Percentiles rank a stretch among this genome's conserved stretches.
These are phyloP conservation scores for Tardiomyces depauwii DNA, from an alignment of 1,139 yeast genomes.

Conservation along the genomic window DNA sequence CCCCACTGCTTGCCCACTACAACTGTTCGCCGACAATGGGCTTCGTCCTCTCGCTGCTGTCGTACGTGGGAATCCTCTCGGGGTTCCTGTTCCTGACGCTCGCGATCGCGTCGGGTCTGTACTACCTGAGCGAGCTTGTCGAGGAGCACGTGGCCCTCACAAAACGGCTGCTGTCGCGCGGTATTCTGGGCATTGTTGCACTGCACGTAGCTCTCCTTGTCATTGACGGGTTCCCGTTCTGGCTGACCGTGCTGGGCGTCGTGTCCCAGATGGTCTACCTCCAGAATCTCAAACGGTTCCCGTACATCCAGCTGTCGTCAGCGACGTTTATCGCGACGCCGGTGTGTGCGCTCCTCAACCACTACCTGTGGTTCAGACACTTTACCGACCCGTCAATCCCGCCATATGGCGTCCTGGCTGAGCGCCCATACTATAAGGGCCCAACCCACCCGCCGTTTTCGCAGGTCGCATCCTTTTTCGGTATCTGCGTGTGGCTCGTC, in stretches of 20 bases:
- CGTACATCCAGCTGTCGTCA: constrained; percentile 65
- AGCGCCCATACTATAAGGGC: constrained; percentile 24
- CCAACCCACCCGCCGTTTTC: constrained; percentile 73
- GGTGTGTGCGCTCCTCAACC: constrained; percentile 64
- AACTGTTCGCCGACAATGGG: not conserved
- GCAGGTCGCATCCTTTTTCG: constrained; percentile 90
- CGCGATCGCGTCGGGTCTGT: constrained; percentile 74
- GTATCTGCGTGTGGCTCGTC: constrained; percentile 84
- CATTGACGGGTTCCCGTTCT: constrained; percentile 71
- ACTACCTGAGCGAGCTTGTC: constrained; percentile 81
- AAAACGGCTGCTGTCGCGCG: constrained; percentile 48
- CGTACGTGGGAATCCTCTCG: constrained; percentile 58
- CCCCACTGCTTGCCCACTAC: no score
- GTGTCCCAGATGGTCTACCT: constrained; percentile 60
- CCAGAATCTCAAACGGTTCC: constrained; percentile 70
- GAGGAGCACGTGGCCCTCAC: constrained; percentile 91
- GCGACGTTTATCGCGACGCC: constrained; percentile 65
- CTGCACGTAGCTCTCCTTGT: constrained; percentile 45
- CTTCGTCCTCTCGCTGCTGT: constrained; percentile 35
- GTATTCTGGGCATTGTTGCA: constrained; percentile 49
- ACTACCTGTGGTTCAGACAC: constrained; percentile 81
- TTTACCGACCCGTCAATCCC: constrained; percentile 58
- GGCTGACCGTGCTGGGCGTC: constrained; percentile 52
- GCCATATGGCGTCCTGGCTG: constrained; percentile 27
- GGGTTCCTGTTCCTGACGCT: constrained; percentile 69